phyloP scores from a whole-genome alignment of 768 basidiomycete species.

The Xerocomellus amylosporus region DNA sequence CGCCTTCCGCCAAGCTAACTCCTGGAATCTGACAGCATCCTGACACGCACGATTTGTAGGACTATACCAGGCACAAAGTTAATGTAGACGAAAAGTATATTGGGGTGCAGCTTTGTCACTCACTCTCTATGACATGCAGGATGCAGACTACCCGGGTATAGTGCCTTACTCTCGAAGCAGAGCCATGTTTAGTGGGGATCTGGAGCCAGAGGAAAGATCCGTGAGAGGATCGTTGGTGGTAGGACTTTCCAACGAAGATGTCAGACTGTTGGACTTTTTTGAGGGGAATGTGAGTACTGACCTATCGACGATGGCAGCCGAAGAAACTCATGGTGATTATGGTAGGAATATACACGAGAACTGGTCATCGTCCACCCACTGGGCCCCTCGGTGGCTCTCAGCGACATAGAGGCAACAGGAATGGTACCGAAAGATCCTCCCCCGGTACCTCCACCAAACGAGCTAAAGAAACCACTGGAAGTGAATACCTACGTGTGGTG shows the following conservation, averaged over 20 bases:
- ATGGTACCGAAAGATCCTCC: constrained; percentile 43
- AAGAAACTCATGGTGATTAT: not conserved
- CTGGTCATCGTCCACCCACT: constrained; percentile 57
- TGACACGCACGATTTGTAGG: constrained; percentile 37
- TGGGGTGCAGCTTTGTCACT: not conserved
- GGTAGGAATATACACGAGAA: constrained; percentile 70
- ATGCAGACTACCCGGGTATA: constrained; percentile 82
- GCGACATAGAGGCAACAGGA: constrained; percentile 20
- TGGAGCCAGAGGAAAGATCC: constrained; percentile 58
- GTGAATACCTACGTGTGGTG: constrained; percentile 77
- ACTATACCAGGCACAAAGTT: constrained; percentile 79
- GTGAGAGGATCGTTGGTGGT: constrained; percentile 79
- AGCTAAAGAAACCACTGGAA: constrained; percentile 37
- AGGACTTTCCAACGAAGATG: constrained; percentile 65
- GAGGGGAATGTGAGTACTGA: constrained; percentile 65
- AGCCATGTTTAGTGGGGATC: constrained; percentile 45
- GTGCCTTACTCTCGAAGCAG: constrained; percentile 54
- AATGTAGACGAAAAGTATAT: constrained; percentile 40
- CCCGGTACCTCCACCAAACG: constrained; percentile 36
- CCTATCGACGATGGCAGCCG: not conserved
- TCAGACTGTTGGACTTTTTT: constrained; percentile 71
- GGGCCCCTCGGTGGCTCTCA: constrained; percentile 37
- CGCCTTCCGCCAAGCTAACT: not conserved
- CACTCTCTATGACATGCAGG: constrained; percentile 33
- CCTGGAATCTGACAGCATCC: not conserved